Percentiles rank a stretch among this genome's conserved stretches.
Conservation (phyloP, 768 basidiomycete species). For the Calvatia gigantea region DNA sequence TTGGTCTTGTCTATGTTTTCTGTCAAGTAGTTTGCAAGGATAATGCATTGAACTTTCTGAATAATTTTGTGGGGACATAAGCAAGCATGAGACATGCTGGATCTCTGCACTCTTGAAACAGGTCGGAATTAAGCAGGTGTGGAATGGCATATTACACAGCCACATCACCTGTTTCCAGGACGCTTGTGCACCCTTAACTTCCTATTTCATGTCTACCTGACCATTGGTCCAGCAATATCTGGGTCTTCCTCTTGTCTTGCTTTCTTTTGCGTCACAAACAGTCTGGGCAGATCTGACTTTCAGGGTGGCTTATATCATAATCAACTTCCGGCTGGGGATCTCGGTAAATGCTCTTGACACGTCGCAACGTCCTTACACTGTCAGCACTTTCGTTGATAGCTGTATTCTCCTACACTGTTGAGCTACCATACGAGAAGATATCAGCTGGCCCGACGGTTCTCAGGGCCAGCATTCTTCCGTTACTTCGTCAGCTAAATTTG, state of each 20-base stretch:
- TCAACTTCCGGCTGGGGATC: too few relatives aligned
- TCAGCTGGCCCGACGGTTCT: background rate
- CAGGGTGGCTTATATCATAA: too few relatives aligned
- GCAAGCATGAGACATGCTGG: too few relatives aligned
- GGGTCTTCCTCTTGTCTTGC: background rate
- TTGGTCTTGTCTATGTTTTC: background rate
- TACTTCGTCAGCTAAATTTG: slow-evolving; percentile 4
- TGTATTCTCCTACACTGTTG: background rate
- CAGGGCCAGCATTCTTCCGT: background rate
- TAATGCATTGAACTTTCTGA: background rate
- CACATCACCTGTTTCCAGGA: too few relatives aligned
- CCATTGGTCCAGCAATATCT: background rate
- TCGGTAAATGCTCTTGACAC: slow-evolving; percentile 5
- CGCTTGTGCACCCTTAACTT: background rate
- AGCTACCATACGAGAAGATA: background rate
- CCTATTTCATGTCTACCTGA: background rate
- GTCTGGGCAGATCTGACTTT: too few relatives aligned
- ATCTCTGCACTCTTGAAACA: too few relatives aligned
- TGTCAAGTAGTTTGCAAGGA: background rate
- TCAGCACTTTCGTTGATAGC: background rate
- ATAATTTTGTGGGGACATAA: background rate
- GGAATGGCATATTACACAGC: too few relatives aligned
- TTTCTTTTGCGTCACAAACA: background rate
- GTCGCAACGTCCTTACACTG: background rate
- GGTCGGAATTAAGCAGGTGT: too few relatives aligned